phyloP scores from a whole-genome alignment of 179 eudicot genomes.

The Pouteria campechiana region DNA sequence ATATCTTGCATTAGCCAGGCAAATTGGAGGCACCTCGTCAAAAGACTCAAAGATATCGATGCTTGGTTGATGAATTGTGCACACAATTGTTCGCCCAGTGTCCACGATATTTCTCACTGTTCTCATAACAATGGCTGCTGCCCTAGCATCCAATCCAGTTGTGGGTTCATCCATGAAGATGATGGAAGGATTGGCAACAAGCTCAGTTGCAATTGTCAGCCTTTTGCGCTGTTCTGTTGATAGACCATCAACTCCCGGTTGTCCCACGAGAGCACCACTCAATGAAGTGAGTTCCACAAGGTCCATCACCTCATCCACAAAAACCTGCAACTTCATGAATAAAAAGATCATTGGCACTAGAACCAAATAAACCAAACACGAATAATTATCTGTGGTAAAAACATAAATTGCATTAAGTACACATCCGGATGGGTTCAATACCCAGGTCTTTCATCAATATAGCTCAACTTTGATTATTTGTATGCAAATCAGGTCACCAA shows the following conservation, averaged over 20 bases:
- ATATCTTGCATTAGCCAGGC: neutral
- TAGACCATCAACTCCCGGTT: constrained; percentile 79
- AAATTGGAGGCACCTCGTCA: constrained; percentile 48
- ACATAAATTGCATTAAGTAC: no score
- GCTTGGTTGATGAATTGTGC: constrained; percentile 98
- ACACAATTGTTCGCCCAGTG: constrained; percentile 88
- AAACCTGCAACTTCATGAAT: constrained; percentile 51
- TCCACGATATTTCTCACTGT: constrained; percentile 88
- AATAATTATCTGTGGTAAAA: no score
- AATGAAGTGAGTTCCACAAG: constrained; percentile 79
- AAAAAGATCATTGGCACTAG: no score
- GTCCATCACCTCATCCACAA: constrained; percentile 82
- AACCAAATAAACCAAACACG: no score
- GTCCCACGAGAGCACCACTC: constrained; percentile 63
- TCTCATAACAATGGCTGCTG: constrained; percentile 97
- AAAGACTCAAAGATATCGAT: constrained; percentile 86
- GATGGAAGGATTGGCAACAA: constrained; percentile 91
- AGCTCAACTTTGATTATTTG: no score
- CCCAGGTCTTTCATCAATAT: no score
- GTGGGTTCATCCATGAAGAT: constrained; percentile 99
- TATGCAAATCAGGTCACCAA: no score
- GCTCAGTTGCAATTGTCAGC: constrained; percentile 89
- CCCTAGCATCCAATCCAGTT: constrained; percentile 90
- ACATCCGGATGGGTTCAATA: no score
- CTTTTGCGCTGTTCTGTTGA: constrained; percentile 89